Base-by-base conservation (phyloP, 1,139 yeast species). In the Debaryomycetaceae sp. region DNA sequence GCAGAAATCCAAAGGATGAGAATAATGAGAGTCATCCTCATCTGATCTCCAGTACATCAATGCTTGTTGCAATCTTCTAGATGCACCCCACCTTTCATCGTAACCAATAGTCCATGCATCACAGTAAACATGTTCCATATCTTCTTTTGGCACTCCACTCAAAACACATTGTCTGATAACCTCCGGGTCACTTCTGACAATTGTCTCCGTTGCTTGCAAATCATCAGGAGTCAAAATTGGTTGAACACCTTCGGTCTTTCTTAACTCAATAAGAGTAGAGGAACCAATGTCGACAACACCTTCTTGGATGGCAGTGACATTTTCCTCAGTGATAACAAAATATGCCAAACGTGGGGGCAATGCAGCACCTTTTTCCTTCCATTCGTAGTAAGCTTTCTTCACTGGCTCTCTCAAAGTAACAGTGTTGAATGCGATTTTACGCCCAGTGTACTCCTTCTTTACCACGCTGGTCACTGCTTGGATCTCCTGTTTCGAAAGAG, bases 91-190 rank as follows among this genome's bases (percentile, higher is more conserved):
- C 65, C 92, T 76, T 63, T 83, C 92, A 58, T 85, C 94, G 58
- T 80, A 83, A 43, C 92, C 92, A 56, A 85, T 83, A 37, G 92
- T 83, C 96, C 84, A 85, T 52, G 83, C 91, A 56, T 85, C 94
- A 68, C 92, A 84, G 70, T 82, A 84, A 41, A 83, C 76, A 53
- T 80, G 77, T 61, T 78, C 70, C 87, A 85, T 84, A 34, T 83
- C 83, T 37, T 62, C 63, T 32, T 72, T 75, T 41, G 87, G 83
- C 49, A 83, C 63, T 40, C 92, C 92, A 34, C 84, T 77, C 44
- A 83, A 57, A 39, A 69, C 78, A 70, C 91, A 83, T 65, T 85
- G 91, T 60, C 78, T 80, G 50, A 83, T 81, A 47, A 85, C 92
- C 31, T 65, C 67, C 29, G 89, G 86, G 57, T 84, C 88, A 6